A percentile compares a stretch with the other conserved stretches of the same genome.
phyloP scores from a whole-genome alignment of 352 stramenopile species.

The Phytophthora hibernalis region DNA sequence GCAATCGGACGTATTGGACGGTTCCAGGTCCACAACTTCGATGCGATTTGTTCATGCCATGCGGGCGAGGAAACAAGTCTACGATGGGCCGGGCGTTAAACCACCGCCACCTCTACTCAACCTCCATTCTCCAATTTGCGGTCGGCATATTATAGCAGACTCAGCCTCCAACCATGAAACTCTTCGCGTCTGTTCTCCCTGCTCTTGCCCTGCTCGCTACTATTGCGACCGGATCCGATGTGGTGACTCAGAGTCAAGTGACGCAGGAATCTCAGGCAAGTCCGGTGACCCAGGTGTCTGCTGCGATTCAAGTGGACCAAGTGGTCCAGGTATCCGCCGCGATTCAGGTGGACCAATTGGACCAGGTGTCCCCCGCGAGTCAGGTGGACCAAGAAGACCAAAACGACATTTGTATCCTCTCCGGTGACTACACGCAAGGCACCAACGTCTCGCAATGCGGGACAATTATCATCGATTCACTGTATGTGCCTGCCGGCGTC shows the following conservation, averaged over 20 bases:
- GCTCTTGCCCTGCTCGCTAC: constrained; percentile 12
- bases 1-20: no score
- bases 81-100: no score
- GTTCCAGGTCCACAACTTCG: no score
- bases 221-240: constrained; percentile 6
- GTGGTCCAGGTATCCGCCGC: constrained; percentile 15
- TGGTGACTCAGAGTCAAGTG: constrained; percentile 16
- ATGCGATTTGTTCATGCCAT: no score
- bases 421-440: constrained; percentile 29
- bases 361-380: no score
- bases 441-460: constrained; percentile 11
- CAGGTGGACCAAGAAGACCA: no score
- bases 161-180: constrained; percentile 13
- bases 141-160: background rate
- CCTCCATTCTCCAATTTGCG: constrained; percentile 18
- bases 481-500: constrained; percentile 8
- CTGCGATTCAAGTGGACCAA: constrained; percentile 5
- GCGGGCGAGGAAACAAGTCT: no score
- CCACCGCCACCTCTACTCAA: no score
- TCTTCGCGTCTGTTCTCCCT: constrained; percentile 5
- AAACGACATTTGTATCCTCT: constrained; percentile 12
- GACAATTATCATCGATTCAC: constrained; percentile 28
- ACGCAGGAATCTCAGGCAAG: constrained; percentile 10
- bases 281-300: constrained; percentile 4
- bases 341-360: background rate